Evolutionary conservation across 2,329 filamentous ascomycete species (phyloP).

Genomic region (Aspergillus fischeri): DNA sequence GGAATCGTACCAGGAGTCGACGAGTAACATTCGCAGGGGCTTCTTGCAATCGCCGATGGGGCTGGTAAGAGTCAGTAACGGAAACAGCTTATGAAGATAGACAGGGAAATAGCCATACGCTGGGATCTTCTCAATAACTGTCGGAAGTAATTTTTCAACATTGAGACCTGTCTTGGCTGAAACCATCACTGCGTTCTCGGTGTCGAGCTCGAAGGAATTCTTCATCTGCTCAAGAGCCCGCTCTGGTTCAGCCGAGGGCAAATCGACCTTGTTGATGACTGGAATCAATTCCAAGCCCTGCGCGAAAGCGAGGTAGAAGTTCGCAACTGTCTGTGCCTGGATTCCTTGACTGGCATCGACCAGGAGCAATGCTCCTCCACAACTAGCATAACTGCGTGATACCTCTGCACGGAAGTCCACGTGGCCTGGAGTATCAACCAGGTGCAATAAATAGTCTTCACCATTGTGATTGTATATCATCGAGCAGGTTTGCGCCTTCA

Average conservation of each 20-base stretch:
- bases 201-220: slow-evolving; percentile 81
- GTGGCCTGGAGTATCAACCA: slow-evolving; percentile 95
- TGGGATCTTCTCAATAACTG: slow-evolving; percentile 80
- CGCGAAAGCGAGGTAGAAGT: slow-evolving; percentile 95
- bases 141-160: slow-evolving; percentile 75
- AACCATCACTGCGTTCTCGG: slow-evolving; percentile 68
- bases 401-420: slow-evolving; percentile 98
- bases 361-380: slow-evolving; percentile 83
- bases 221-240: slow-evolving; percentile 82
- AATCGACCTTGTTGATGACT: slow-evolving; percentile 94
- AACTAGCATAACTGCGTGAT: slow-evolving; percentile 90
- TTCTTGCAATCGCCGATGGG: slow-evolving; percentile 69
- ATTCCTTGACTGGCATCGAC: slow-evolving; percentile 96
- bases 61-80: slow-evolving; percentile 26
- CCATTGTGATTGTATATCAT: slow-evolving; percentile 91
- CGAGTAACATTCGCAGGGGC: slow-evolving; percentile 77
- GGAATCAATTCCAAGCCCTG: slow-evolving; percentile 83
- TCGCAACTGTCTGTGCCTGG: slow-evolving; percentile 96
- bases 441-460: slow-evolving; percentile 84
- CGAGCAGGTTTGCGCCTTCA: slow-evolving; percentile 97
- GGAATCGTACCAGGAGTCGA: slow-evolving; percentile 97
- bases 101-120: slow-evolving; percentile 40
- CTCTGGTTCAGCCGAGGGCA: slow-evolving; percentile 82
- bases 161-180: slow-evolving; percentile 94
- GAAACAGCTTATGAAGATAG: neutral